Evolutionary conservation across 345 rosid species (phyloP).

Genomic region (Tarenaya hassleriana): DNA sequence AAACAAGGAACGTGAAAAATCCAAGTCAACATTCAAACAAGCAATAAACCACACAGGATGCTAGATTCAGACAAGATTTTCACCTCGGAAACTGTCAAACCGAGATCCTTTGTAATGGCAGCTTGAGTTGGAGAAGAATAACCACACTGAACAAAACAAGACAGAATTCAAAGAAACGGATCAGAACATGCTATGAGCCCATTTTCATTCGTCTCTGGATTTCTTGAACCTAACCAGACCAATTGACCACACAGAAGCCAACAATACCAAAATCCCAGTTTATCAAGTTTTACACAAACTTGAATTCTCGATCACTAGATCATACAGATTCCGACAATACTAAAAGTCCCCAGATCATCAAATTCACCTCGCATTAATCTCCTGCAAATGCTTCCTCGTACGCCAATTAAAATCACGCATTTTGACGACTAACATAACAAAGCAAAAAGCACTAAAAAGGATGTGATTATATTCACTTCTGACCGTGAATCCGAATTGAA

Average conservation of each 20-base stretch:
- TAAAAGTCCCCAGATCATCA: no score
- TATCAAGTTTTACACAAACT: background rate
- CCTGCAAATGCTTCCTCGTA: no score
- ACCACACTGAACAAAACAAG: constrained; percentile 47
- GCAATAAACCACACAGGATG: constrained; percentile 9
- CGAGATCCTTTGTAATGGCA: constrained; percentile 66
- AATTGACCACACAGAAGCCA: background rate
- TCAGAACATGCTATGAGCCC: background rate
- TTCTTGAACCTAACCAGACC: no score
- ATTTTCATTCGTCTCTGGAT: no score
- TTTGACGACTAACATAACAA: background rate
- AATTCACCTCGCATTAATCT: no score
- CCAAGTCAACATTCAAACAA: constrained; percentile 22
- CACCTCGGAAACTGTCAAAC: constrained; percentile 77
- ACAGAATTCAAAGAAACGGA: constrained; percentile 3
- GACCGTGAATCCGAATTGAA: constrained; percentile 97
- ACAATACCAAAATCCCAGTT: background rate
- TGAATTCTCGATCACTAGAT: no score
- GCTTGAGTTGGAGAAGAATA: constrained; percentile 91
- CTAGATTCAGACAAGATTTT: constrained; percentile 4
- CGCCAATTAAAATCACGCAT: background rate
- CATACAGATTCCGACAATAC: no score
- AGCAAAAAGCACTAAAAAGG: constrained; percentile 5
- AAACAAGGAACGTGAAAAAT: constrained; percentile 22
- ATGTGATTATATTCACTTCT: constrained; percentile 12